phyloP scores from a whole-genome alignment of 176 grass and related monocot species.

The Canna indica region DNA sequence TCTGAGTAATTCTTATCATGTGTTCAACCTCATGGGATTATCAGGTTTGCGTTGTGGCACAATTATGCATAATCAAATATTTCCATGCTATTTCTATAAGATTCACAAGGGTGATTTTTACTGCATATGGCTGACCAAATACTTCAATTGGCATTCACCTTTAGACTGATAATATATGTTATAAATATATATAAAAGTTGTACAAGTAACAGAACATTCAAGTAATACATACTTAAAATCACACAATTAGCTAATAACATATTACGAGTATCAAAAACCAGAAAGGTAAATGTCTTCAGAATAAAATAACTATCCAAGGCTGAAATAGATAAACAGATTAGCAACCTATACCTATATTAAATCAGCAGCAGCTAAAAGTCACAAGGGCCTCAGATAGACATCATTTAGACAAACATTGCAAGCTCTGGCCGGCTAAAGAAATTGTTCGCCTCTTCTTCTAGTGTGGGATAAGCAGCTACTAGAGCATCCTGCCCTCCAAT shows the following conservation, averaged over 20 bases:
- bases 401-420: conserved; percentile 58
- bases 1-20: too few relatives aligned
- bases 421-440: conserved; percentile 69
- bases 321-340: neutral
- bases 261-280: neutral
- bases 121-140: too few relatives aligned
- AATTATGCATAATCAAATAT: too few relatives aligned
- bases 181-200: too few relatives aligned
- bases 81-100: too few relatives aligned
- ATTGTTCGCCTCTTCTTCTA: conserved; percentile 55
- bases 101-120: too few relatives aligned
- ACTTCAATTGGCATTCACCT: too few relatives aligned
- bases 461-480: conserved; percentile 60
- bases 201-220: too few relatives aligned
- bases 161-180: too few relatives aligned
- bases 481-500: conserved; percentile 85
- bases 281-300: neutral
- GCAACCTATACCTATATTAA: neutral
- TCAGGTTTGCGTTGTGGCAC: too few relatives aligned
- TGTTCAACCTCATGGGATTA: too few relatives aligned
- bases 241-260: neutral
- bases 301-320: neutral
- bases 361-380: neutral
- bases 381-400: neutral
- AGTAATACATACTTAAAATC: too few relatives aligned